Evolutionary conservation across 768 basidiomycete genomes (phyloP).

Genomic region (Pleurotus citrinopileatus): DNA sequence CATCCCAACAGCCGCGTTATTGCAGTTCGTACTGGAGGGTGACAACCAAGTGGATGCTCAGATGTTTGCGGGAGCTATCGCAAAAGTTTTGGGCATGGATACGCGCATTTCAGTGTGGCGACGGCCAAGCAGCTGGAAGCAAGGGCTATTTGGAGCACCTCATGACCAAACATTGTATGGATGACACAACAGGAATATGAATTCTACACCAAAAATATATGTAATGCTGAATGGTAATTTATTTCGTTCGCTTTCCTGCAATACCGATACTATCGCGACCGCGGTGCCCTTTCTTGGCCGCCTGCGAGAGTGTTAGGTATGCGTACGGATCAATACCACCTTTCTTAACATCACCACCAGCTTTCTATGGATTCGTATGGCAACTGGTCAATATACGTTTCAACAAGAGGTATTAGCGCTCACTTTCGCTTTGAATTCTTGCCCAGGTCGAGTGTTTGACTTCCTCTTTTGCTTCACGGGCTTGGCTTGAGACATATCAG

Average conservation of each 20-base stretch:
- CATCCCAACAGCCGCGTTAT: conserved; percentile 54
- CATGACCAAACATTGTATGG: conserved; percentile 75
- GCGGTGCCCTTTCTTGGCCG: conserved; percentile 61
- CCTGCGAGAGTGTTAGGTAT: conserved; percentile 82
- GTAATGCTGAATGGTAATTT: conserved; percentile 7
- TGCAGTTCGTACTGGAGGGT: conserved; percentile 80
- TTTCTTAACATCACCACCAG: conserved; percentile 91
- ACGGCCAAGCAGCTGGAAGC: conserved; percentile 66
- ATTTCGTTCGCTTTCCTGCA: conserved; percentile 46
- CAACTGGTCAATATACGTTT: too few species aligned
- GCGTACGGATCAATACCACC: conserved; percentile 89
- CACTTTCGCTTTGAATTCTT: conserved; percentile 96
- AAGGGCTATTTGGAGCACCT: conserved; percentile 68
- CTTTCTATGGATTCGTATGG: conserved; percentile 68
- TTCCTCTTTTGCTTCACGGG: conserved; percentile 56
- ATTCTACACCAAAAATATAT: conserved; percentile 11
- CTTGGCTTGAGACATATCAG: conserved; percentile 39
- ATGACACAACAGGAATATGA: conserved; percentile 24
- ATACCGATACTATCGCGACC: conserved; percentile 48
- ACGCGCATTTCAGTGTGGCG: conserved; percentile 40
- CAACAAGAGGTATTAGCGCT: too few species aligned
- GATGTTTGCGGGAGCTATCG: conserved; percentile 52
- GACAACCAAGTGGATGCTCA: conserved; percentile 77
- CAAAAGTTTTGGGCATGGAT: conserved; percentile 44
- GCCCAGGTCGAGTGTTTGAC: conserved; percentile 55